Percentiles rank a stretch among this genome's conserved stretches.
Evolutionary conservation across 805 yeast species (phyloP).

Genomic region (Candida easanensis): DNA sequence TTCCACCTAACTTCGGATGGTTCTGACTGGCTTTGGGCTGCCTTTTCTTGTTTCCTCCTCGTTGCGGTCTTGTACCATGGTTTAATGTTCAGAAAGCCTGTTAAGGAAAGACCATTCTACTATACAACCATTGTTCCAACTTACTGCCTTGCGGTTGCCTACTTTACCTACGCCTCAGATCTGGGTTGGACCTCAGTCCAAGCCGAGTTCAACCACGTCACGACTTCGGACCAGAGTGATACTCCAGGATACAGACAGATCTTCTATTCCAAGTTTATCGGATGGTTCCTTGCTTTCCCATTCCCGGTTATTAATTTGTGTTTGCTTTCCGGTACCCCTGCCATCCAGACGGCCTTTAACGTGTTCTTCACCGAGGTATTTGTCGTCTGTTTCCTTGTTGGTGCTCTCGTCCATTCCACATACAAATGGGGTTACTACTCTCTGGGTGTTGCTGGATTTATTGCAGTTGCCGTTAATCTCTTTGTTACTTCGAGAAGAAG

Average conservation of each 20-base stretch:
- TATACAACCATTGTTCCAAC: constrained; percentile 41
- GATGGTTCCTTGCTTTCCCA: constrained; percentile 51
- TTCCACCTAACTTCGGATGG: constrained; percentile 54
- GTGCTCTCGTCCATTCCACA: constrained; percentile 48
- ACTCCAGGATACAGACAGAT: constrained; percentile 45
- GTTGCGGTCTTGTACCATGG: constrained; percentile 30
- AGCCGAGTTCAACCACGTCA: constrained; percentile 45
- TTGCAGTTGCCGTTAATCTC: constrained; percentile 25
- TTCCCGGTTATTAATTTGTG: constrained; percentile 24
- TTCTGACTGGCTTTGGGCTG: constrained; percentile 69
- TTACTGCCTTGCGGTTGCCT: constrained; percentile 42
- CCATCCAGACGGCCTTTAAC: constrained; percentile 42
- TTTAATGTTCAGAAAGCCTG: constrained; percentile 28
- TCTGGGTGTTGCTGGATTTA: constrained; percentile 31
- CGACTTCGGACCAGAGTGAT: constrained; percentile 39
- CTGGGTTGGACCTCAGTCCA: constrained; percentile 50
- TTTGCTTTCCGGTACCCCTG: constrained; percentile 36
- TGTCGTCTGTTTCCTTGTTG: constrained; percentile 50
- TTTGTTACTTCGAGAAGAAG: constrained; percentile 10
- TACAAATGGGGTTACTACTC: constrained; percentile 70
- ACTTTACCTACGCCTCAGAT: constrained; percentile 55
- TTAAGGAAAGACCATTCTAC: constrained; percentile 28
- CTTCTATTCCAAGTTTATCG: constrained; percentile 53
- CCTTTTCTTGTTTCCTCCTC: constrained; percentile 43
- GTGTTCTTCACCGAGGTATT: constrained; percentile 13